Evolutionary conservation across 768 basidiomycete genomes (phyloP).

Genomic region (Termitomyces sp.): DNA sequence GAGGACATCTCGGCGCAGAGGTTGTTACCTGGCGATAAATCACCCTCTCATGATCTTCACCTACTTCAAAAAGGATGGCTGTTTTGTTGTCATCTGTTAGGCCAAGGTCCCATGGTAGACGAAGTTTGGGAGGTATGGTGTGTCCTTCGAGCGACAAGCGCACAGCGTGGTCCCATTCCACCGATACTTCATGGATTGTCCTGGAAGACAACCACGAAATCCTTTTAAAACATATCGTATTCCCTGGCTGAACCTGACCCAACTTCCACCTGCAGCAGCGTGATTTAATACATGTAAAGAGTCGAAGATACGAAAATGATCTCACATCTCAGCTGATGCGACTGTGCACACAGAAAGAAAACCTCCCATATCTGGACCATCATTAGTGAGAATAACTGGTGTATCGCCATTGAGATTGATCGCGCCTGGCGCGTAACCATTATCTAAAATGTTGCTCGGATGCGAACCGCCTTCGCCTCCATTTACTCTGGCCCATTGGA

Average conservation of each 20-base stretch:
- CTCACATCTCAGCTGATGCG: slow-evolving; percentile 44
- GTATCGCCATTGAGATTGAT: slow-evolving; percentile 67
- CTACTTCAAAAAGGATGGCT: background rate
- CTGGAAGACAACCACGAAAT: slow-evolving; percentile 32
- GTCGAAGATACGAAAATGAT: background rate
- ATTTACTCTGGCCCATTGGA: slow-evolving; percentile 47
- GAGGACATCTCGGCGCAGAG: background rate
- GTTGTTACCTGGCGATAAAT: slow-evolving; percentile 48
- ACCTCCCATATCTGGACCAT: slow-evolving; percentile 61
- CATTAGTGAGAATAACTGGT: slow-evolving; percentile 56
- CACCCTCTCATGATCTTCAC: slow-evolving; percentile 17
- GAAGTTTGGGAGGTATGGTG: background rate
- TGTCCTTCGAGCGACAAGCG: background rate
- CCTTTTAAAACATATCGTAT: slow-evolving; percentile 45
- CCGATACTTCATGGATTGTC: background rate
- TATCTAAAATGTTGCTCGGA: slow-evolving; percentile 62
- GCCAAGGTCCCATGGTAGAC: background rate
- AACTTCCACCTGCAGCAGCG: slow-evolving; percentile 51
- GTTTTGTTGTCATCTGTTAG: background rate
- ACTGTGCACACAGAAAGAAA: slow-evolving; percentile 54
- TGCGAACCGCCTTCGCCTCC: slow-evolving; percentile 69
- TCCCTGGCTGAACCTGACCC: slow-evolving; percentile 58
- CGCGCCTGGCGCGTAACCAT: slow-evolving; percentile 48
- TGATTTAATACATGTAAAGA: background rate
- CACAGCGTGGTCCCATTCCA: background rate